Evolutionary conservation across 73 alveolate species (phyloP), one percentile per base, ranked within the genome.

Genomic region (Blepharisma japonicum): DNA sequence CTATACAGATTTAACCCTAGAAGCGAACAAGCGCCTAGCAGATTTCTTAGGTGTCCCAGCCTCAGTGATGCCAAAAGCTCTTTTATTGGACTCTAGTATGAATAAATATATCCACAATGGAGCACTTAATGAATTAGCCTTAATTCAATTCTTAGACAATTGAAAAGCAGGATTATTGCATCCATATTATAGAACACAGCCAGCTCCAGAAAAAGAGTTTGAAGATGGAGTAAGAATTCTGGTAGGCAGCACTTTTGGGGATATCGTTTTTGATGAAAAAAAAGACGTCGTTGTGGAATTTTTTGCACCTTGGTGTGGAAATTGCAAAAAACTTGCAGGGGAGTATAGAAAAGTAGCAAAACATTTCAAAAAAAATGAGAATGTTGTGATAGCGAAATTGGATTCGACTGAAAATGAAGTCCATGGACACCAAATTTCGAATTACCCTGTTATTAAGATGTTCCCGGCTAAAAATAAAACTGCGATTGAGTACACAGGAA

Each of bases 321-420:
- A 74, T 68, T 90, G 97, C 77, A 45, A 83, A 81, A 67, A 92
- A 56, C 88, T 95, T 54, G 97, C 94, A 27, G 98, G 98, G 42
- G 93, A 89, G 84, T 95, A 90, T 85, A 94, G 89, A 25, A 90
- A 91, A 68, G 87, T 94, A 48, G 99, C 98, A 55, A 76, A 83
- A 71, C 87, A 90, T 66, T 80, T 94, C 79, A 90, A 61, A 18
- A 91, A 85, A 25, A 81, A 82, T 70, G 14, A 18, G 11, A 84
- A 84, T 76, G 77, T 95, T 80, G 85, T 90, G 55, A 91, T 95
- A 50, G 99, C 98, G 42, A 92, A 93, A 82, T 77, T 92, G 78
- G 99, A 95, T 77, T 89, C 98, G 4, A 91, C 99, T 45, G 96
- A 87, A 53, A 95, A 95, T 83, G 98, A 95, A 56, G 95, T 89